Base-by-base conservation (phyloP, 192 early-diverging fungal genomes). In the Coemansia nantahalensis region DNA sequence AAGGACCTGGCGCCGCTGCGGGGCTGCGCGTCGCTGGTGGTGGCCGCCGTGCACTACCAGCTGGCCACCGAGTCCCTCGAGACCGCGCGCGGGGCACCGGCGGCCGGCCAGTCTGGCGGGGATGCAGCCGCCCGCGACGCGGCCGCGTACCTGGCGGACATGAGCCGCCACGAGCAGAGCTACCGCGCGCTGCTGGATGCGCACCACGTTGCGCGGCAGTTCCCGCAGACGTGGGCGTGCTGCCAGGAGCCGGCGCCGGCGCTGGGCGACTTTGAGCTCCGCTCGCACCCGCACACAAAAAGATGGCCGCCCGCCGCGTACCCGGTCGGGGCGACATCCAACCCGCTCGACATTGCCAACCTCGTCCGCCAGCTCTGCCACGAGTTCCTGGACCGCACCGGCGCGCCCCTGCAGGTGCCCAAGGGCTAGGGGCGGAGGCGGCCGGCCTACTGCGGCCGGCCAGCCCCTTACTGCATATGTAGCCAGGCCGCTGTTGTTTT, bases 261-360 rank as follows among this genome's bases (percentile, higher is more conserved):
- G 7, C 42, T 42, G 24, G 52, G 45, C 7, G 21, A 18, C 19
- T 63, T 59, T 45, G 71, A 75, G 59, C 51, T 54, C n/a, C 71
- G 71, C 10, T 75, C 71, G 30, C 22, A 45, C 8, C 56, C 59
- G 16, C 34, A 59, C 35, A 62, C 59, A 4, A 41, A 38, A n/a
- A 50, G 45, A 23, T 75, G 71, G 71, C 59, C 71, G 33, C 23
- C 64, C 0, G 59, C 67, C 12, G 64, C 60, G 15, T 75, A 75
- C 39, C 71, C 71, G 8, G 48, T 75, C 0, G 56, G 71, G 30
- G 59, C 71, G 2, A 59, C 59, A 30, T 67, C 71, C 7, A 75
- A 59, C 28, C 71, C 71, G 17, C 64, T 75, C 32, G 71, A 75
- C 45, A 47, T 75, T 23, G 71, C 71, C 31, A 75, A 67, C 56